Evolutionary conservation across 345 rosid species (phyloP).

Genomic region (Heritiera fomes): DNA sequence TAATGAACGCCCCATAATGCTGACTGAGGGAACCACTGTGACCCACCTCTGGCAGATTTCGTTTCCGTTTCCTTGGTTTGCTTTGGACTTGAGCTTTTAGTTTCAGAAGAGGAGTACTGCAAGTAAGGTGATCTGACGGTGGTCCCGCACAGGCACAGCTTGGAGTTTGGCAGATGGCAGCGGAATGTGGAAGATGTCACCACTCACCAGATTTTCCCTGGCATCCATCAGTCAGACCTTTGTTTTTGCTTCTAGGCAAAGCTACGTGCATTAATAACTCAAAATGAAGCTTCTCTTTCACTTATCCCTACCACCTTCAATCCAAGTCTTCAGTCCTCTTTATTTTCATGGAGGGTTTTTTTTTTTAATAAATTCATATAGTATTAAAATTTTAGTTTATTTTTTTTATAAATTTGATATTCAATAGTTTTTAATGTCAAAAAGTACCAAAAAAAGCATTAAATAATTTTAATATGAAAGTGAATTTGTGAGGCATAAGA

Average conservation of each 20-base stretch:
- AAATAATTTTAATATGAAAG: too few relatives aligned
- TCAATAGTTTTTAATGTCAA: too few relatives aligned
- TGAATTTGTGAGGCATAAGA: too few relatives aligned
- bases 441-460: too few relatives aligned
- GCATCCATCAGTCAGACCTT: neutral
- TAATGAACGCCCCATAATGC: constrained; percentile 23
- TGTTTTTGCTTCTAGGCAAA: constrained; percentile 9
- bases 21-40: constrained; percentile 7
- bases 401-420: too few relatives aligned
- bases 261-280: neutral
- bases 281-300: neutral
- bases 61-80: constrained; percentile 1
- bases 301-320: too few relatives aligned
- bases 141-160: neutral
- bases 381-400: too few relatives aligned
- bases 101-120: neutral
- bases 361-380: too few relatives aligned
- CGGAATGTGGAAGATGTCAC: constrained; percentile 12
- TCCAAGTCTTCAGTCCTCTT: too few relatives aligned
- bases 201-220: constrained; percentile 14
- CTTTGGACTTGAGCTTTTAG: neutral
- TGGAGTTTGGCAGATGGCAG: neutral
- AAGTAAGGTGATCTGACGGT: neutral
- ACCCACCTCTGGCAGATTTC: neutral
- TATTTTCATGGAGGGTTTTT: too few relatives aligned